phyloP scores from a whole-genome alignment of 768 basidiomycete genomes.

The Lactarius sp. region DNA sequence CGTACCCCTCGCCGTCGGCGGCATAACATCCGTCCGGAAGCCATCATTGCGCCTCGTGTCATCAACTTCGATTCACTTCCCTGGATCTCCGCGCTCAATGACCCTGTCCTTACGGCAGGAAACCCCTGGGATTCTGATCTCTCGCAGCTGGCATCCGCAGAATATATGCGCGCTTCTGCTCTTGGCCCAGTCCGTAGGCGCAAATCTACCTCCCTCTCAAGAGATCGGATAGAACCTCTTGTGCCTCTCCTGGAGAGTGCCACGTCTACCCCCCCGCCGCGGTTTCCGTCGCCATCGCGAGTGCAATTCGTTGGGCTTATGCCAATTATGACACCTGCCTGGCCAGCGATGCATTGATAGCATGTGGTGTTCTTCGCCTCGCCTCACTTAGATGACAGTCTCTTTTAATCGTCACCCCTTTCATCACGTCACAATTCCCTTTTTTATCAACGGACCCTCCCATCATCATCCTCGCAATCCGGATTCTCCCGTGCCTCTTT shows the following conservation, averaged over 20 bases:
- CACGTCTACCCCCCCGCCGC: slow-evolving; percentile 25
- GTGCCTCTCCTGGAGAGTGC: slow-evolving; percentile 1
- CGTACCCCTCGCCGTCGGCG: slow-evolving; percentile 26
- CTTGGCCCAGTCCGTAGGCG: slow-evolving; percentile 25
- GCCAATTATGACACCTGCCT: slow-evolving; percentile 24
- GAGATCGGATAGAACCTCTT: slow-evolving; percentile 15
- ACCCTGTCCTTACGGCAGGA: slow-evolving; percentile 18
- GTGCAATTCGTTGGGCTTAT: slow-evolving; percentile 25
- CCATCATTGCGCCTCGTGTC: slow-evolving; percentile 12
- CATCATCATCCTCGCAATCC: slow-evolving; percentile 21
- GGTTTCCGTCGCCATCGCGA: slow-evolving; percentile 21
- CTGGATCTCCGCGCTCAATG: slow-evolving; percentile 24
- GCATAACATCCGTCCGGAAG: slow-evolving; percentile 18
- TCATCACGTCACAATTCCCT: slow-evolving; percentile 22
- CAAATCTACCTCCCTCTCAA: slow-evolving; percentile 19
- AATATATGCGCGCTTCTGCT: slow-evolving; percentile 12
- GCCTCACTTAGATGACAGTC: slow-evolving; percentile 8
- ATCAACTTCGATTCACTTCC: slow-evolving; percentile 25
- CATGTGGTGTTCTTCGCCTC: slow-evolving; percentile 1
- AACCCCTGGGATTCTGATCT: slow-evolving; percentile 25
- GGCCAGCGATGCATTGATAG: slow-evolving; percentile 7
- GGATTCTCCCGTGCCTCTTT: slow-evolving; percentile 21
- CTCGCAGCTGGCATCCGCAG: slow-evolving; percentile 21
- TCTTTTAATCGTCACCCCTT: slow-evolving; percentile 18
- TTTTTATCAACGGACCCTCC: slow-evolving; percentile 20